Evolutionary conservation across 495 filamentous ascomycete species (phyloP).

Genomic region (Podospora anserina): DNA sequence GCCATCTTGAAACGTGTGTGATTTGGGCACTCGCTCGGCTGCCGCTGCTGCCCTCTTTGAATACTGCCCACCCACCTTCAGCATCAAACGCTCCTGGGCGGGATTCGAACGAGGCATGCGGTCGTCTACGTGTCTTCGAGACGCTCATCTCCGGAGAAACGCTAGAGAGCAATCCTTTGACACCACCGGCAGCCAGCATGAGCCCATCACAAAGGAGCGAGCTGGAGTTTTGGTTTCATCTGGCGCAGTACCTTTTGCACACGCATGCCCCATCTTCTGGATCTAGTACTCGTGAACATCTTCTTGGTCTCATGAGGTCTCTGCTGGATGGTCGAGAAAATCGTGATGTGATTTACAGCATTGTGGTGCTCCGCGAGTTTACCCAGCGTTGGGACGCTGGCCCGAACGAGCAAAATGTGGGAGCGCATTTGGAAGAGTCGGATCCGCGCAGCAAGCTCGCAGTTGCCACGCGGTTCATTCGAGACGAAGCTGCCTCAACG

Average conservation of each 20-base stretch:
- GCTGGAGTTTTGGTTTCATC: conserved; percentile 74
- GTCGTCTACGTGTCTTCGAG: conserved; percentile 71
- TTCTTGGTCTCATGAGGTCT: conserved; percentile 58
- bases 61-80: conserved; percentile 15
- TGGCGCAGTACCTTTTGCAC: conserved; percentile 69
- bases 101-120: conserved; percentile 57
- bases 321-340: conserved; percentile 78
- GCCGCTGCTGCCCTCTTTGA: conserved; percentile 28
- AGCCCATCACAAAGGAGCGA: conserved; percentile 59
- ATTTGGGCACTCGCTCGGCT: conserved; percentile 62
- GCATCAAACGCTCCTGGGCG: conserved; percentile 32
- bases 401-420: conserved; percentile 56
- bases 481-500: conserved; percentile 64
- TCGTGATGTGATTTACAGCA: conserved; percentile 87
- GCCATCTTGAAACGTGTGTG: conserved; percentile 65
- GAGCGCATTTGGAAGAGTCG: conserved; percentile 62
- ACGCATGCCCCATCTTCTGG: conserved; percentile 53
- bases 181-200: conserved; percentile 44
- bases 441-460: conserved; percentile 69
- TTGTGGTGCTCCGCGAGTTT: conserved; percentile 73
- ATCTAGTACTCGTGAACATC: conserved; percentile 57
- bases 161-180: conserved; percentile 57
- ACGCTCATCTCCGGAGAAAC: conserved; percentile 66
- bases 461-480: conserved; percentile 79
- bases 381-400: conserved; percentile 64